Evolutionary conservation across 371 early-diverging fungal species (phyloP).

Genomic region (Blyttiomyces sp.): DNA sequence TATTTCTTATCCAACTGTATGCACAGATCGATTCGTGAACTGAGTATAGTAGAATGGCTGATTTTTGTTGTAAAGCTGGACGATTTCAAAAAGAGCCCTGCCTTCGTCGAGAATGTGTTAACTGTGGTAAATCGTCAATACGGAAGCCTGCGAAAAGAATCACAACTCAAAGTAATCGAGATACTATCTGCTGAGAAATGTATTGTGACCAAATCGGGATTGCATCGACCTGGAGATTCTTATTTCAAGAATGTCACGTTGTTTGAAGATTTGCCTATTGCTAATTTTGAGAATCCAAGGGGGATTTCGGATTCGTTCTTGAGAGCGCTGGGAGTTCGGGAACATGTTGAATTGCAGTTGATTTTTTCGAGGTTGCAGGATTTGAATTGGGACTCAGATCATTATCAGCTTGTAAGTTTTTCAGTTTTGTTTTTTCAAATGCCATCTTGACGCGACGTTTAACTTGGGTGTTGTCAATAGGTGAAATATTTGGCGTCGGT

Average conservation of each 20-base stretch:
- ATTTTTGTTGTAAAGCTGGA: conserved; percentile 46
- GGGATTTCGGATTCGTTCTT: conserved; percentile 60
- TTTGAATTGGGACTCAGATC: conserved; percentile 74
- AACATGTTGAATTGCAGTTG: conserved; percentile 83
- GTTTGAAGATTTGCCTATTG: conserved; percentile 78
- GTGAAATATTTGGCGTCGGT: conserved; percentile 76
- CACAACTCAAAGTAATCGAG: conserved; percentile 48
- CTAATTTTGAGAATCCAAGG: conserved; percentile 52
- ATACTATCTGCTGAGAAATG: conserved; percentile 54
- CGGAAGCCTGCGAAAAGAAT: conserved; percentile 33
- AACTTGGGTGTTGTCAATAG: background rate
- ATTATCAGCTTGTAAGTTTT: conserved; percentile 60
- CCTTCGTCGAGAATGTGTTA: conserved; percentile 67
- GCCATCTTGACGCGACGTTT: background rate
- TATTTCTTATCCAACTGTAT: background rate
- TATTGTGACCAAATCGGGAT: conserved; percentile 71
- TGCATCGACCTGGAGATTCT: conserved; percentile 63
- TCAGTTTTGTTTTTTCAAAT: no score
- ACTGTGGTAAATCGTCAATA: conserved; percentile 54
- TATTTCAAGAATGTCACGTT: conserved; percentile 79
- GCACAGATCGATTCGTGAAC: conserved; percentile 38
- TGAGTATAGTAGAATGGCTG: conserved; percentile 64
- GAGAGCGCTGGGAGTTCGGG: conserved; percentile 75
- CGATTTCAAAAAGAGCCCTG: conserved; percentile 51
- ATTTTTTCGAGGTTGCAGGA: conserved; percentile 80